Evolutionary conservation across 768 basidiomycete species (phyloP), one percentile per base, ranked within the genome.

Genomic region (Leccinum subgranulosum): DNA sequence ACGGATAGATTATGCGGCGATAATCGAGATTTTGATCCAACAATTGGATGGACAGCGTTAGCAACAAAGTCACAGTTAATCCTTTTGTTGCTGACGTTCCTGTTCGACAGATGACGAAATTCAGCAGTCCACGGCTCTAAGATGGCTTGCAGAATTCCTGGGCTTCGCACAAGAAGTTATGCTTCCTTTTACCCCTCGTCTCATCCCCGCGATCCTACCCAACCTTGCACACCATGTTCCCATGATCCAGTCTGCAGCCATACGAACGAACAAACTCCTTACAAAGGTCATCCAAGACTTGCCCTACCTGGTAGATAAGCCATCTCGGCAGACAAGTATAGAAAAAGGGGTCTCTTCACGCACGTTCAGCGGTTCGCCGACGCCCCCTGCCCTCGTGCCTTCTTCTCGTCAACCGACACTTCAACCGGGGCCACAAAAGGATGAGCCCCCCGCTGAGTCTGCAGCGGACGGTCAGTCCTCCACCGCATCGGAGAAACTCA

Each of bases 81-180:
- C 17, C 33, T 34, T 60, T 19, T 52, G 41, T 33, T 33, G 49
- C 27, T 51, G 14, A 60, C 19, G 29, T 51, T 7, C 51, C 53
- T 14, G 41, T 48, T 53, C 36, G 25, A 21, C 56, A 52, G 97
- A 98, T 66, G 91, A 93, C 59, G 94, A 96, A 68, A 91, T 96
- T 28, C 94, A 97, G 62, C 93, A 97, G 64, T 92, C 91, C 0
- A 95, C 91, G 0, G 92, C 94, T n/a, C 80, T 99, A 15, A 79
- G 84, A 59, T 99, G 97, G 97, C 77, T 99, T 23, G 84, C 91
- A 6, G 92, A 94, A 61, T 94, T 98, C 74, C 76, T 98, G 31
- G 80, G 77, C 49, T 93, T 98, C 64, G 88, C 87, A 2, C 86
- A 90, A 54, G 92, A 94, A 68, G 92, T 95, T 54, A 92, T 98